A percentile compares a stretch with the other conserved stretches of the same genome.
Evolutionary conservation across 192 early-diverging fungal species (phyloP).

Genomic region (Chytriomyces confervae): DNA sequence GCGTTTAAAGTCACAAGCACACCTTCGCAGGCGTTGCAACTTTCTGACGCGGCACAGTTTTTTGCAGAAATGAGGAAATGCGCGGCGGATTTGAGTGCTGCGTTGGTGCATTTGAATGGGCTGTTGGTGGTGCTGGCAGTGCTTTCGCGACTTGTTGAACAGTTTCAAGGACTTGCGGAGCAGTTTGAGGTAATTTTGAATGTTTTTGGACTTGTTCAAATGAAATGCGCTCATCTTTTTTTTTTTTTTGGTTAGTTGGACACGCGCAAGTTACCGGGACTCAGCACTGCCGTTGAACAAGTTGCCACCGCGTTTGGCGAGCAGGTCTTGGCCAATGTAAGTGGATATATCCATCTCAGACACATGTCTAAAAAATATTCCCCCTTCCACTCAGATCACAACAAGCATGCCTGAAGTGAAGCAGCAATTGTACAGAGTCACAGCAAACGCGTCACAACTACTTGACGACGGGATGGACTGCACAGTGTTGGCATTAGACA

Average conservation of each 20-base stretch:
- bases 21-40: too few species aligned
- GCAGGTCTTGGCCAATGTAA: too few species aligned
- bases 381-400: not conserved
- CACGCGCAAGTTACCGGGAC: not conserved
- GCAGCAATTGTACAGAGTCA: not conserved
- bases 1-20: not conserved
- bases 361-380: too few species aligned
- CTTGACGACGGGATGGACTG: not conserved
- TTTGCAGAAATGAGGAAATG: not conserved
- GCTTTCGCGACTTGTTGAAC: not conserved
- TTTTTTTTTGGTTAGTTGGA: not conserved
- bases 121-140: not conserved
- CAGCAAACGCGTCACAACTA: not conserved
- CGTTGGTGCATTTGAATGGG: not conserved
- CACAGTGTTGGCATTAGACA: not conserved
- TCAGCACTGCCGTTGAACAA: not conserved
- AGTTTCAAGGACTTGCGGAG: not conserved
- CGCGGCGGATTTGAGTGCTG: not conserved
- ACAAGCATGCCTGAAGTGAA: not conserved
- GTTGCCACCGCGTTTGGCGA: not conserved
- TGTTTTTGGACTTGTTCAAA: not conserved
- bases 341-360: too few species aligned
- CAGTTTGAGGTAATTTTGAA: not conserved
- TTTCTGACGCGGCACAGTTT: not conserved
- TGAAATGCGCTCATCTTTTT: not conserved